These are phyloP conservation scores for Boletus smithii DNA, from an alignment of 1,284 basidiomycete genomes.

Conservation along the genomic window DNA sequence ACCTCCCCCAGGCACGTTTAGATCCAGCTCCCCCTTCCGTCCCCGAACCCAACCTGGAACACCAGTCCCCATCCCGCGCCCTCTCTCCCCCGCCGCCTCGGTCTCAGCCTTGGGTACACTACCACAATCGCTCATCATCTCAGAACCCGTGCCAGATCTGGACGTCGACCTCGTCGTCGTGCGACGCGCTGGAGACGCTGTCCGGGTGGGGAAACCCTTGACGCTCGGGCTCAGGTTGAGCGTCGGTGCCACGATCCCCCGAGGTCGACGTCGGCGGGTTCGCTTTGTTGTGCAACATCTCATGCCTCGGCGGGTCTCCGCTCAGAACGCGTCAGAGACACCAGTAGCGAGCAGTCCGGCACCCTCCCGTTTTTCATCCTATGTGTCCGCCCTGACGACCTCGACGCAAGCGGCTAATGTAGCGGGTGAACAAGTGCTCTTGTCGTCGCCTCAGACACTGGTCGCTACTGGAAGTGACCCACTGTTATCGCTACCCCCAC, in stretches of 20 bases:
- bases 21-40: conserved; percentile 57
- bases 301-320: conserved; percentile 37
- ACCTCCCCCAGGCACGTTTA: conserved; percentile 37
- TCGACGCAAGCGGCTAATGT: conserved; percentile 39
- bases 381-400: conserved; percentile 47
- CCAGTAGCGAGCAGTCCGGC: conserved; percentile 2
- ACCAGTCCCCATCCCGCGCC: conserved; percentile 34
- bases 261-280: conserved; percentile 37
- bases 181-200: conserved; percentile 43
- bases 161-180: conserved; percentile 59
- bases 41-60: conserved; percentile 37
- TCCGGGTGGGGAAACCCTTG: conserved; percentile 57
- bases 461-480: conserved; percentile 22
- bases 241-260: conserved; percentile 42
- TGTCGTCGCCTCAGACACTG: conserved; percentile 40
- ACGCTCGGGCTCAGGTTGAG: conserved; percentile 49
- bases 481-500: conserved; percentile 41
- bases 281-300: conserved; percentile 64
- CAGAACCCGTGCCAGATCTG: conserved; percentile 39
- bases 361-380: conserved; percentile 33
- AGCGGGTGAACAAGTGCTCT: conserved; percentile 47
- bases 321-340: conserved; percentile 14
- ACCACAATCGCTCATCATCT: conserved; percentile 19
- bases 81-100: conserved; percentile 47
- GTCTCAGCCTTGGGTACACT: conserved; percentile 18